Conservation (phyloP, 257 asterid genomes). For the Solanum paucissectum region DNA sequence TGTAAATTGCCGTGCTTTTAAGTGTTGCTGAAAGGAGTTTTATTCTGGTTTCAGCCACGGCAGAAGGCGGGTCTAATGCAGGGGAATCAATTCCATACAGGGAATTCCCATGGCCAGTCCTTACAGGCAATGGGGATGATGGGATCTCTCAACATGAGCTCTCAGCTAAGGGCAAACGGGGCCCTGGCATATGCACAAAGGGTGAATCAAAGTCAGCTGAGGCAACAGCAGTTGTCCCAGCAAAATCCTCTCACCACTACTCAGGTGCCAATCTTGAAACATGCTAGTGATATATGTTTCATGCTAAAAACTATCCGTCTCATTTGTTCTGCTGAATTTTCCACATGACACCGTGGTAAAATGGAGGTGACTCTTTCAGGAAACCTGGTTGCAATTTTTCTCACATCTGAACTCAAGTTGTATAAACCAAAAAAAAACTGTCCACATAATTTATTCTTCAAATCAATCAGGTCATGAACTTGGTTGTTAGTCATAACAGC, state of each 20-base stretch:
- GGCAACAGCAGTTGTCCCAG: slow-evolving; percentile 77
- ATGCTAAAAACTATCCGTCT: not conserved
- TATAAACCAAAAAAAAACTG: not conserved
- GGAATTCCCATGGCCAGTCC: slow-evolving; percentile 72
- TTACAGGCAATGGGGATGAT: slow-evolving; percentile 70
- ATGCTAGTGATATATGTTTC: not conserved
- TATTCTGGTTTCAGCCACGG: slow-evolving; percentile 58
- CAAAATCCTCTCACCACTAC: slow-evolving; percentile 49
- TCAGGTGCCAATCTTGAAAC: slow-evolving; percentile 41
- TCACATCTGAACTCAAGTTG: not conserved
- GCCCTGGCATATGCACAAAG: slow-evolving; percentile 36
- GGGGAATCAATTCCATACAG: slow-evolving; percentile 72
- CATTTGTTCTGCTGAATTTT: not conserved
- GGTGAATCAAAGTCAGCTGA: slow-evolving; percentile 47
- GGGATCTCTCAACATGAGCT: slow-evolving; percentile 47
- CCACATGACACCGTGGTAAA: not conserved
- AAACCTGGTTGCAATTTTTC: not conserved
- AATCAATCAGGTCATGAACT: not conserved
- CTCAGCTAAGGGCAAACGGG: slow-evolving; percentile 66
- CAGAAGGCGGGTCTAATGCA: slow-evolving; percentile 68
- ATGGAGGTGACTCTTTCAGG: not conserved
- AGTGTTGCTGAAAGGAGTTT: slow-evolving; percentile 13
- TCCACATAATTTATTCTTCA: not conserved
- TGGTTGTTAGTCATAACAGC: slow-evolving; percentile 12
- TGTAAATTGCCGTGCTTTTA: not conserved